Conservation (phyloP, 1,284 basidiomycete species). For the Anthracocystis walkeri region DNA sequence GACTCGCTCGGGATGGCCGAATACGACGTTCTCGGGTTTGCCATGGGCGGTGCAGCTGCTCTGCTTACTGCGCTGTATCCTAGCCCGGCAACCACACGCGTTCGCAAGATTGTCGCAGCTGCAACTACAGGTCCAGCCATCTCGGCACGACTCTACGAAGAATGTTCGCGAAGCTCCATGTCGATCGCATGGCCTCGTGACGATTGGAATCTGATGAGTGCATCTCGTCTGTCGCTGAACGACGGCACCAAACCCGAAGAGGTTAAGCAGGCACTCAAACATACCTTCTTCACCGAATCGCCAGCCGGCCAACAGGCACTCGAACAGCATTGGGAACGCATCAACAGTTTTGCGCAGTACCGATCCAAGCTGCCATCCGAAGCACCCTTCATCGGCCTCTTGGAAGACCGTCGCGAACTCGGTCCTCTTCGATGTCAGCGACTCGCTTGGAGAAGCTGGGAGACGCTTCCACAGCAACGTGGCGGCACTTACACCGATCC, state of each 20-base stretch:
- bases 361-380: conserved; percentile 36
- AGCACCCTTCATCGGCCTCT: conserved; percentile 35
- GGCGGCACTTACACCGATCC: conserved; percentile 30
- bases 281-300: conserved; percentile 38
- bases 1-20: conserved; percentile 30
- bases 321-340: conserved; percentile 36
- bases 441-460: conserved; percentile 41
- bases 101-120: conserved; percentile 36
- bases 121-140: conserved; percentile 40
- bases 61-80: conserved; percentile 36
- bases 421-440: conserved; percentile 39
- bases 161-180: conserved; percentile 44
- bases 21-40: conserved; percentile 36
- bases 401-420: conserved; percentile 40
- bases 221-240: conserved; percentile 32
- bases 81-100: conserved; percentile 28
- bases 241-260: conserved; percentile 41
- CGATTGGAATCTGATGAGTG: conserved; percentile 46
- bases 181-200: conserved; percentile 46
- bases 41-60: conserved; percentile 40
- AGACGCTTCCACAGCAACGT: conserved; percentile 36
- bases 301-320: conserved; percentile 26
- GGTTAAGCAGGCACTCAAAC: conserved; percentile 36
- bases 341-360: conserved; percentile 40
- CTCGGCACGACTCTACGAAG: conserved; percentile 41